Evolutionary conservation across 352 stramenopile genomes (phyloP).

Genomic region (Pythium guiyangense): DNA sequence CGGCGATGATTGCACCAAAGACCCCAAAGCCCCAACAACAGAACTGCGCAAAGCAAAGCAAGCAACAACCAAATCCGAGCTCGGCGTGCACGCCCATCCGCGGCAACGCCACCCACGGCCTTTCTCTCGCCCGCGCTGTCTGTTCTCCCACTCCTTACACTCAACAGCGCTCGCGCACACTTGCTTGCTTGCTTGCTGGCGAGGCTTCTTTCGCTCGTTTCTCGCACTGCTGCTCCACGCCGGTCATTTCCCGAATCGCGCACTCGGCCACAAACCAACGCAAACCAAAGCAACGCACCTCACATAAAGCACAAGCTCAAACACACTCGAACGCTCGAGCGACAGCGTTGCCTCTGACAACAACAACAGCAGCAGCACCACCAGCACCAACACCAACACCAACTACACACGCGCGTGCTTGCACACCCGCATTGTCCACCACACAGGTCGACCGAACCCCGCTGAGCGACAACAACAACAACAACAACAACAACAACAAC

Average conservation of each 20-base stretch:
- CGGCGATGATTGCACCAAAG: no score
- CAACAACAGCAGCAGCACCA: not conserved
- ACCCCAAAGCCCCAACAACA: no score
- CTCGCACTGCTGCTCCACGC: not conserved
- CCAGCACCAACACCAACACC: no score
- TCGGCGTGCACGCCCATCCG: slow-evolving; percentile 1
- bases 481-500: no score
- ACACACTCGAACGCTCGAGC: not conserved
- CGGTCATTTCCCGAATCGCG: slow-evolving; percentile 12
- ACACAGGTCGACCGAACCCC: slow-evolving; percentile 6
- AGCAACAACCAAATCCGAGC: no score
- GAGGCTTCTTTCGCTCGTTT: slow-evolving; percentile 3
- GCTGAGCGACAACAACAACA: no score
- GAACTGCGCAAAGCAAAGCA: no score
- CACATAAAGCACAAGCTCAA: no score
- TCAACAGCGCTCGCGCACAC: slow-evolving; percentile 1
- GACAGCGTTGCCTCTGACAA: not conserved
- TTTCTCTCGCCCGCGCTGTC: not conserved
- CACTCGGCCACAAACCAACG: slow-evolving; percentile 2
- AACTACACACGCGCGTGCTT: no score
- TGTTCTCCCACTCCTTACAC: slow-evolving; percentile 2
- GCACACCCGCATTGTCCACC: no score
- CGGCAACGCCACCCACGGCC: not conserved
- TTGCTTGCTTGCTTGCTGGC: not conserved
- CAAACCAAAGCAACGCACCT: no score